Evolutionary conservation across 768 basidiomycete genomes (phyloP), one percentile per base, ranked within the genome.

Genomic region (Russula vinacea): DNA sequence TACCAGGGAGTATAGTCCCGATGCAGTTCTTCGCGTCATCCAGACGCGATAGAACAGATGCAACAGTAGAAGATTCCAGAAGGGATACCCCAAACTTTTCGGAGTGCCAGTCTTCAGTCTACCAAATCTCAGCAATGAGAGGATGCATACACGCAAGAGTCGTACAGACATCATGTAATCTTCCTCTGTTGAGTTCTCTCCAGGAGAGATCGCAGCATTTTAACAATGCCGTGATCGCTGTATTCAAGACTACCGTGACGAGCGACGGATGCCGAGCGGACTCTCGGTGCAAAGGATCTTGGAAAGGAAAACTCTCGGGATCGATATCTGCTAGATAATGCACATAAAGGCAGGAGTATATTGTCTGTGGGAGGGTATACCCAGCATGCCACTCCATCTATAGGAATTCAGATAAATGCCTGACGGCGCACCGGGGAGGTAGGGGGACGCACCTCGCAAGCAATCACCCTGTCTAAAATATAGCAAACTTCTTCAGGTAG

Each of bases 91-190:
- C 92, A 69, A 86, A 89, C 75, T 94, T 94, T 67, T 97, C 94
- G 62, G 88, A 82, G 73, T 92, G 90, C 87, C 90, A 92, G 70
- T 94, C 92, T 78, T 94, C 92, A 65, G 83, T 79, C 92, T 93
- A 72, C 62, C 56, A 53, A 52, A 22, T 44, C 62, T 72, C 65
- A 67, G 52, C 14, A 67, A 53, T 68, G 59, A 54, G 58, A 58
- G 54, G 65, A 50, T 11, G 19, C 39, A 42, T 53, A 58, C 37
- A 58, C 39, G 64, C 45, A 55, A 37, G 56, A 10, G 54, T 29
- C 68, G 35, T 66, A 65, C 62, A 70, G 69, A 93, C 93, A 76
- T 98, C 94, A 62, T 85, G 78, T 35, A 93, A 79, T 45, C 84
- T 80, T 24, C 87, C 87, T 70, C 84, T 86, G n/a, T 83, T 81